Percentiles rank a stretch among this genome's conserved stretches.
phyloP scores from a whole-genome alignment of 2,329 filamentous ascomycete species.

The Trichoderma asperellum region DNA sequence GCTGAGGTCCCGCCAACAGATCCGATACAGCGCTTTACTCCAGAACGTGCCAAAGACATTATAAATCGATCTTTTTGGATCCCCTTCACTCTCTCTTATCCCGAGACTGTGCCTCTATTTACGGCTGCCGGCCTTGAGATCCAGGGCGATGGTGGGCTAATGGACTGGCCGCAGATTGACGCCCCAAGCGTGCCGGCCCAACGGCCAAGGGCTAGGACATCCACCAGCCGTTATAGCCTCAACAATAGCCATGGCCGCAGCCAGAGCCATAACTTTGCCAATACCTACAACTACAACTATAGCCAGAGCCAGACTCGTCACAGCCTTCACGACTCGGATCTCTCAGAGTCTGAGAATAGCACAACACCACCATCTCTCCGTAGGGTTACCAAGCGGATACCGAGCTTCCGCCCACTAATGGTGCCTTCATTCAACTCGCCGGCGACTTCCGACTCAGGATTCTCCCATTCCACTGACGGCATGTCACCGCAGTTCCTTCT shows the following conservation, averaged over 20 bases:
- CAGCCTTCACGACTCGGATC: constrained; percentile 11
- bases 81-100: constrained; percentile 40
- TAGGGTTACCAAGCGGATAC: constrained; percentile 26
- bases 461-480: constrained; percentile 2
- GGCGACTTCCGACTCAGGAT: constrained; percentile 23
- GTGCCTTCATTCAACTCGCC: constrained; percentile 18
- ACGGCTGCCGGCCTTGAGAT: constrained; percentile 38
- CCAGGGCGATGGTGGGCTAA: constrained; percentile 24
- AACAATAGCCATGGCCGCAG: not conserved
- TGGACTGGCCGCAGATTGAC: constrained; percentile 19
- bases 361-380: constrained; percentile 17
- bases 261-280: not conserved
- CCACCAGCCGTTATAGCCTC: constrained; percentile 20
- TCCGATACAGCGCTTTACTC: constrained; percentile 32
- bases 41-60: constrained; percentile 32
- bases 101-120: constrained; percentile 39
- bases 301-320: constrained; percentile 12
- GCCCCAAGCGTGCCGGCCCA: not conserved
- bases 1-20: constrained; percentile 27
- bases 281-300: not conserved
- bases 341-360: constrained; percentile 21
- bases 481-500: constrained; percentile 17
- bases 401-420: not conserved
- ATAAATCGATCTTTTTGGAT: constrained; percentile 38
- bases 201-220: constrained; percentile 6